A percentile compares a stretch with the other conserved stretches of the same genome.
Evolutionary conservation across 2,329 filamentous ascomycete species (phyloP).

Genomic region (Monilinia fructigena): DNA sequence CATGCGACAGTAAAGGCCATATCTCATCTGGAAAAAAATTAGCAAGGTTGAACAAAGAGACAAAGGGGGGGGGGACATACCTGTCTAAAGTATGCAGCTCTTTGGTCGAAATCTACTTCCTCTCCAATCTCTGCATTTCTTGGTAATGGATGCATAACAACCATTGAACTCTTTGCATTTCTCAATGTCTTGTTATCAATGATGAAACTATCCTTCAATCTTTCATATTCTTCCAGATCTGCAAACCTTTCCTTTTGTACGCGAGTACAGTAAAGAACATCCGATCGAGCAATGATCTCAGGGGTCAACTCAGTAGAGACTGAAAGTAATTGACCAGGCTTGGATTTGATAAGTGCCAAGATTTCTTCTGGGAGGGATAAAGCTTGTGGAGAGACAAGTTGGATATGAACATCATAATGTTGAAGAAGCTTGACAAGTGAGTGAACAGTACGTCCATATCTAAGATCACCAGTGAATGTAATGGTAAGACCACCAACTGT

Average conservation of each 20-base stretch:
- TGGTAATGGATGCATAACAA: slow-evolving; percentile 93
- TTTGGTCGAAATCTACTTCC: slow-evolving; percentile 96
- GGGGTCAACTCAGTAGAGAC: slow-evolving; percentile 79
- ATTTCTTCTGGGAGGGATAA: slow-evolving; percentile 76
- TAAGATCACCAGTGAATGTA: slow-evolving; percentile 90
- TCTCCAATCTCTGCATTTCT: slow-evolving; percentile 90
- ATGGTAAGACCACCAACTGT: slow-evolving; percentile 94
- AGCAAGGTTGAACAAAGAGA: slow-evolving; percentile 9
- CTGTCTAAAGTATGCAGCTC: slow-evolving; percentile 98
- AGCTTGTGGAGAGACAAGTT: slow-evolving; percentile 81
- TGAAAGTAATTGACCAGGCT: slow-evolving; percentile 71
- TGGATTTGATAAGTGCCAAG: slow-evolving; percentile 63
- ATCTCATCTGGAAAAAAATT: slow-evolving; percentile 70
- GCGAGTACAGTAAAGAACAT: slow-evolving; percentile 95
- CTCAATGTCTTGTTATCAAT: slow-evolving; percentile 89
- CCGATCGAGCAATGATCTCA: slow-evolving; percentile 80
- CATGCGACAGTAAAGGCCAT: slow-evolving; percentile 98
- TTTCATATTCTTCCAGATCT: slow-evolving; percentile 76
- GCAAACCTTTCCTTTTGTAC: slow-evolving; percentile 96
- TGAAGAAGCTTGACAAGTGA: slow-evolving; percentile 90
- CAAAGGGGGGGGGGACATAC: slow-evolving; percentile 55
- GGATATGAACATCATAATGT: slow-evolving; percentile 92
- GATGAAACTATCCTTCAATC: slow-evolving; percentile 82
- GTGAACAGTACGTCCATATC: slow-evolving; percentile 92
- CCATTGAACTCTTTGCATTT: slow-evolving; percentile 87